Evolutionary conservation across 2,329 filamentous ascomycete species (phyloP), one percentile per base, ranked within the genome.

Genomic region (Aspergillus cejpii): DNA sequence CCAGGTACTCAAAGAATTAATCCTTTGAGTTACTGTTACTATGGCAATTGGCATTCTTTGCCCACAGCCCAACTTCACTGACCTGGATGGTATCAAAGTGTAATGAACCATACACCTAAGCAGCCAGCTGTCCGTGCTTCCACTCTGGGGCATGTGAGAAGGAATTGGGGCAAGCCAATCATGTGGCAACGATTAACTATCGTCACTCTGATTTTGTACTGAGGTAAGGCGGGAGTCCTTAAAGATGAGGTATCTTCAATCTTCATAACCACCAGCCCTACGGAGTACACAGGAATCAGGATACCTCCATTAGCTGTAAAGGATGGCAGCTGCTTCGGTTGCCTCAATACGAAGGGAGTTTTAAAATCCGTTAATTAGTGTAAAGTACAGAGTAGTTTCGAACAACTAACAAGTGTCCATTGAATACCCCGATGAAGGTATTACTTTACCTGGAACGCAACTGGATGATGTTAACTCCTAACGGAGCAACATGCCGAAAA

Each of bases 401-500:
- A 24, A 5, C 23, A 8, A 24, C 23, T n/a, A 38, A 23, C 38
- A 31, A 17, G 27, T 27, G 36, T 36, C 39, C 19, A 34, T 34
- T 14, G 17, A 15, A 15, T 19, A 31, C 28, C 42, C 19, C 26
- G 40, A 39, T 21, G 38, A 40, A 33, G 26, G 15, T 46, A 54
- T 57, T 55, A 55, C 51, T 52, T 51, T 51, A 45, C 37, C 47
- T 50, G 43, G 40, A 48, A 44, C 45, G 40, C 44, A 48, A 57
- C 38, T 57, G 51, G 53, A 34, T 31, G 45, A 52, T 36, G 45
- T 47, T 41, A 37, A 41, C 47, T n/a, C n/a, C n/a, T n/a, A n/a
- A 50, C 55, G 56, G 56, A 53, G 52, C 40, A 50, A 50, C 41
- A 51, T 56, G 54, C 56, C 55, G 57, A 55, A 48, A 48, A 44